phyloP scores from a whole-genome alignment of 2,329 filamentous ascomycete species.

The Cladosporium halotolerans region DNA sequence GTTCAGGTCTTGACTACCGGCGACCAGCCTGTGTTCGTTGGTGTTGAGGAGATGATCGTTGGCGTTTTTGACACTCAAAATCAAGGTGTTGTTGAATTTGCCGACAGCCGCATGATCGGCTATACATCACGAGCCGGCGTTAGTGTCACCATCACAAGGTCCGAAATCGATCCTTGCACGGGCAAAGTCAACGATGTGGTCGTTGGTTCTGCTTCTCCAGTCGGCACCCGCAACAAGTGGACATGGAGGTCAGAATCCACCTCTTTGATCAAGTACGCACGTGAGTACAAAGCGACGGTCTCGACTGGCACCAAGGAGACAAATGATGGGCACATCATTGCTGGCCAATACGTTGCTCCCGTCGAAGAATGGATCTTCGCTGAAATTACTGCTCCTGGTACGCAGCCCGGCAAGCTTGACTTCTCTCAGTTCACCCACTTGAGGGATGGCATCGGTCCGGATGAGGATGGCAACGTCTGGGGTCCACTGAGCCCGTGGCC shows the following conservation, averaged over 20 bases:
- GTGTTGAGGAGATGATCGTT: slow-evolving; percentile 39
- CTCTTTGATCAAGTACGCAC: slow-evolving; percentile 31
- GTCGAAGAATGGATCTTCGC: slow-evolving; percentile 42
- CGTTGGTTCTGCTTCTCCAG: slow-evolving; percentile 31
- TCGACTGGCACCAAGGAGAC: slow-evolving; percentile 29
- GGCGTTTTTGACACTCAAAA: slow-evolving; percentile 33
- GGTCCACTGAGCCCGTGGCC: slow-evolving; percentile 28
- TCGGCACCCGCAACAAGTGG: slow-evolving; percentile 23
- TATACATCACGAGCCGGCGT: slow-evolving; percentile 35
- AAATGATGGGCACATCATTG: slow-evolving; percentile 32
- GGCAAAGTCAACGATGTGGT: slow-evolving; percentile 33
- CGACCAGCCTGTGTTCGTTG: slow-evolving; percentile 34
- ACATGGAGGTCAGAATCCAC: slow-evolving; percentile 29
- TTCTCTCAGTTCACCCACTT: slow-evolving; percentile 32
- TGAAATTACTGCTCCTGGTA: slow-evolving; percentile 35
- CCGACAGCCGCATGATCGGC: slow-evolving; percentile 30
- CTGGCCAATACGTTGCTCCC: slow-evolving; percentile 37
- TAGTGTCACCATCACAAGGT: slow-evolving; percentile 33
- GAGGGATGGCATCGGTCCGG: slow-evolving; percentile 28
- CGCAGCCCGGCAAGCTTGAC: slow-evolving; percentile 27
- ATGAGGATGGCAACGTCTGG: slow-evolving; percentile 27
- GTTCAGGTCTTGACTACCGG: slow-evolving; percentile 34
- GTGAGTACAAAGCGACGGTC: slow-evolving; percentile 37
- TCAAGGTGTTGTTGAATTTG: slow-evolving; percentile 30
- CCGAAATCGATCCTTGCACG: slow-evolving; percentile 40